phyloP scores from a whole-genome alignment of 768 basidiomycete genomes.

The Russula ochroleuca region DNA sequence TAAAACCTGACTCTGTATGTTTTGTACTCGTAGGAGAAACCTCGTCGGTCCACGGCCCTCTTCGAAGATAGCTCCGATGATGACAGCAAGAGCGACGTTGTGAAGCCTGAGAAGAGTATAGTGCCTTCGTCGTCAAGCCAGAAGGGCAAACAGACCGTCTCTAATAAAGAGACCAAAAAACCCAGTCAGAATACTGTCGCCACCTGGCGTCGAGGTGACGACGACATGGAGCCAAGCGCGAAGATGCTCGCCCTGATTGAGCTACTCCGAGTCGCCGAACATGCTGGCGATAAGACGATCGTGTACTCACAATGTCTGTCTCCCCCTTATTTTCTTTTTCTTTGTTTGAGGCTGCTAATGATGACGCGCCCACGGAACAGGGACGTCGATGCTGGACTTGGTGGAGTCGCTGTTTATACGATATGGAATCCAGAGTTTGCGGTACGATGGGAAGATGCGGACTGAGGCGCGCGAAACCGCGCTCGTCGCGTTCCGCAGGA shows the following conservation, averaged over 20 bases:
- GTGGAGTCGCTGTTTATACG: slow-evolving; percentile 57
- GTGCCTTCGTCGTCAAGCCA: background rate
- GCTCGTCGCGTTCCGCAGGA: slow-evolving; percentile 50
- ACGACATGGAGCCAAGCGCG: slow-evolving; percentile 59
- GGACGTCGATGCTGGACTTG: slow-evolving; percentile 71
- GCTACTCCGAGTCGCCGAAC: slow-evolving; percentile 55
- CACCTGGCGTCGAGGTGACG: slow-evolving; percentile 55
- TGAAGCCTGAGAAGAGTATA: background rate
- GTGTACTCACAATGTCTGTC: slow-evolving; percentile 63
- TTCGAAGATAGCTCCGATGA: slow-evolving; percentile 9
- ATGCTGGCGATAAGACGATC: slow-evolving; percentile 63
- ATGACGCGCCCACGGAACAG: slow-evolving; percentile 34
- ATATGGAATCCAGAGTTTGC: slow-evolving; percentile 52
- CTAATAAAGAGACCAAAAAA: slow-evolving; percentile 5
- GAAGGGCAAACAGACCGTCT: slow-evolving; percentile 33
- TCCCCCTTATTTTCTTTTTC: background rate
- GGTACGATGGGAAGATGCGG: slow-evolving; percentile 71
- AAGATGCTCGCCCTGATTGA: slow-evolving; percentile 61
- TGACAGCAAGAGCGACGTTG: background rate
- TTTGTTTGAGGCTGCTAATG: background rate
- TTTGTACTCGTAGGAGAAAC: slow-evolving; percentile 8
- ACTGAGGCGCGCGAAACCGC: slow-evolving; percentile 46
- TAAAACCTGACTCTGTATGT: background rate
- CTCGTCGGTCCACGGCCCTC: background rate
- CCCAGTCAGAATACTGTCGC: slow-evolving; percentile 37